phyloP scores from a whole-genome alignment of 2,329 filamentous ascomycete species.

The Rhexocercosporidium sp. region DNA sequence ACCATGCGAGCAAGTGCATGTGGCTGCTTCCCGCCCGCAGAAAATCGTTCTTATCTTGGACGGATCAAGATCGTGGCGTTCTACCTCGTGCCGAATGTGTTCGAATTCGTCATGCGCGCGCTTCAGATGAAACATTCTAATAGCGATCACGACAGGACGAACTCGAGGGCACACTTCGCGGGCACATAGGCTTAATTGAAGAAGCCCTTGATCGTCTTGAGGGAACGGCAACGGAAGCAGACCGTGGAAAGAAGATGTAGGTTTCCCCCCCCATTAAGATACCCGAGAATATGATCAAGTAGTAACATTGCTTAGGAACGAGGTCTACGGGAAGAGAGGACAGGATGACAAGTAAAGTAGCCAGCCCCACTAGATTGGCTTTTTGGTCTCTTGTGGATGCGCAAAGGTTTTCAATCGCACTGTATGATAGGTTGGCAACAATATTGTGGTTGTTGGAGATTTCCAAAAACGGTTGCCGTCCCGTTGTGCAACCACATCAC shows the following conservation, averaged over 20 bases:
- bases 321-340: conserved; percentile 29
- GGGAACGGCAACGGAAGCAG: conserved; percentile 26
- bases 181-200: conserved; percentile 33
- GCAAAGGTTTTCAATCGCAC: neutral
- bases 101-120: neutral
- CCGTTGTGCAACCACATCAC: conserved; percentile 10
- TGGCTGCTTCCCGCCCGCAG: neutral
- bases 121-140: conserved; percentile 19
- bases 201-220: conserved; percentile 31
- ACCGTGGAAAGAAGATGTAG: conserved; percentile 32
- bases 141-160: conserved; percentile 23
- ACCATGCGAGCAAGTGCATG: conserved; percentile 1
- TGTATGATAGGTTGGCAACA: conserved; percentile 14
- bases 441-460: neutral
- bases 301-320: conserved; percentile 23
- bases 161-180: conserved; percentile 31
- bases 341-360: conserved; percentile 25
- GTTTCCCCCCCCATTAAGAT: neutral
- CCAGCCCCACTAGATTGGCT: conserved; percentile 12
- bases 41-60: neutral
- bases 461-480: neutral
- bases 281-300: neutral
- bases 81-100: neutral
- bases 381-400: neutral
- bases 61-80: neutral